These are phyloP conservation scores for Mikania micrantha DNA, from an alignment of 129 eudicot genomes.

Conservation along the genomic window DNA sequence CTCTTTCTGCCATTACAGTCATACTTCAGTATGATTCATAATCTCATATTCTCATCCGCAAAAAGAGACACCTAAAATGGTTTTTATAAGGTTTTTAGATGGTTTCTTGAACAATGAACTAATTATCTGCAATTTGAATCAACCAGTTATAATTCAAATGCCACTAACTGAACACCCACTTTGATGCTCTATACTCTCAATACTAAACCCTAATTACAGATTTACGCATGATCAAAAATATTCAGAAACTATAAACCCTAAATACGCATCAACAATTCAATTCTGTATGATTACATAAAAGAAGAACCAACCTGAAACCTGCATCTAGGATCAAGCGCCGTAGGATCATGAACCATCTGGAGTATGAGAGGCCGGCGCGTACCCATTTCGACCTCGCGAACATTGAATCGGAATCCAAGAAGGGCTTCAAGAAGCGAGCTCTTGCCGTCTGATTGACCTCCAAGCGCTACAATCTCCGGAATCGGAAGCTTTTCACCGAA, in stretches of 20 bases:
- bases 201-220: neutral
- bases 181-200: too few relatives aligned
- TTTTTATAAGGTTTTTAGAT: too few relatives aligned
- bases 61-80: too few relatives aligned
- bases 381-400: conserved; percentile 97
- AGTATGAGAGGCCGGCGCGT: conserved; percentile 89
- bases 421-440: conserved; percentile 97
- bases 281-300: conserved; percentile 51
- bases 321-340: conserved; percentile 78
- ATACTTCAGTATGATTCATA: too few relatives aligned
- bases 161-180: too few relatives aligned
- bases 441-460: conserved; percentile 99
- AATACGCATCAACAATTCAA: neutral
- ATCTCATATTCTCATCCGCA: too few relatives aligned
- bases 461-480: conserved; percentile 90
- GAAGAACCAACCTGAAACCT: conserved; percentile 87
- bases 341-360: conserved; percentile 90
- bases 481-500: conserved; percentile 96
- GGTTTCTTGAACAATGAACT: too few relatives aligned
- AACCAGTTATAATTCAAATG: too few relatives aligned
- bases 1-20: too few relatives aligned
- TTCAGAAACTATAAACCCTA: neutral
- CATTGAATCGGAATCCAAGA: conserved; percentile 90
- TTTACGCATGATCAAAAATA: neutral
- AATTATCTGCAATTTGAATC: too few relatives aligned